Evolutionary conservation across 495 filamentous ascomycete genomes (phyloP), one percentile per base, ranked within the genome.

Genomic region (Acidiella bohemica): DNA sequence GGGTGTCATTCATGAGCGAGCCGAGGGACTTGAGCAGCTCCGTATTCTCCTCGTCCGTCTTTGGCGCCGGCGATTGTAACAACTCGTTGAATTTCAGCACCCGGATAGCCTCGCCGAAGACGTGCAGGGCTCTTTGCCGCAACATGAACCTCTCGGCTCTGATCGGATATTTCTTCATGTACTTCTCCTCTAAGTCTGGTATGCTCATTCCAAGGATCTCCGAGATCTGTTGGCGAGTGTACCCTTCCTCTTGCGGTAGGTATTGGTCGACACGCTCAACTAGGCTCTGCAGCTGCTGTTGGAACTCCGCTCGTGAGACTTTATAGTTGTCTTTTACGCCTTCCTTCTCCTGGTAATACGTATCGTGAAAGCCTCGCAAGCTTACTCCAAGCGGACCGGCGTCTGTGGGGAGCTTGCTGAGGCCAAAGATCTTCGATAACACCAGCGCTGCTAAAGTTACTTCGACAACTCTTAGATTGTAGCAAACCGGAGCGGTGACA

Each of bases 381-480:
- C 78, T 84, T 54, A 80, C 75, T 7, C 80, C 83, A 9, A 97
- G 69, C 0, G 92, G 92, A 16, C 81, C 80, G 41, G 78, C 75
- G 58, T 97, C 90, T 34, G 72, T 58, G 12, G 81, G 76, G 5
- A 97, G 73, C 1, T 34, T 24, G 26, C 70, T 75, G 34, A 86
- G 62, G 9, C 59, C 62, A 36, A 74, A 60, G 39, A 66, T 63
- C 47, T 76, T 76, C 25, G 75, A 72, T 2, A 84, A 72, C 46
- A 68, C 75, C 53, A 81, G 77, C 2, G 90, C 84, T 10, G 92
- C 92, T 23, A 97, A 70, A 5, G 78, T 85, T 64, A 84, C 92
- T 59, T 96, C 90, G 7, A 95, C 90, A 1, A 97, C 90, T 13
- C 90, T 80, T 5, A 97, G 76, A 60, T 97, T 97, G 67, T 96